Percentiles rank a stretch among this genome's conserved stretches.
phyloP scores from a whole-genome alignment of 805 yeast species.

The Metschnikowia peoriensis region DNA sequence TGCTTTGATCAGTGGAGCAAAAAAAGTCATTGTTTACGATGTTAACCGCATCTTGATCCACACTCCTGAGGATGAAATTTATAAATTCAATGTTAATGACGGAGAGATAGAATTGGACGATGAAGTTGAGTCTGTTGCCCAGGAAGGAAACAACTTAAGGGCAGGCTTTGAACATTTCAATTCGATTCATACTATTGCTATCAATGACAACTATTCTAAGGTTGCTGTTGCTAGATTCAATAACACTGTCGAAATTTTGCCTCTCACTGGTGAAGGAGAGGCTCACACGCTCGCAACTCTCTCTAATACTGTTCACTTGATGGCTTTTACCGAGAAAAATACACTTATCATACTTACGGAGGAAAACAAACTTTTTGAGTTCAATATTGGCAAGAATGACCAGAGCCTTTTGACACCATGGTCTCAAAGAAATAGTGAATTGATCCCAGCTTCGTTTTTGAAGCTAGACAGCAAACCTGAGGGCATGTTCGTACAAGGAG shows the following conservation, averaged over 20 bases:
- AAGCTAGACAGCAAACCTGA: constrained; percentile 61
- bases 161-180: constrained; percentile 46
- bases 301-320: constrained; percentile 56
- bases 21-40: constrained; percentile 45
- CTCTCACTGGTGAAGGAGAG: constrained; percentile 27
- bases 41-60: constrained; percentile 48
- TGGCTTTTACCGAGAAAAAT: constrained; percentile 50
- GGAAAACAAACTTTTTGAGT: constrained; percentile 75
- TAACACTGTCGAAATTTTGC: constrained; percentile 60
- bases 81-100: constrained; percentile 37
- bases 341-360: constrained; percentile 66
- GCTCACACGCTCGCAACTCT: constrained; percentile 54
- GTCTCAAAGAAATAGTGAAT: constrained; percentile 76
- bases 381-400: constrained; percentile 24
- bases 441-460: constrained; percentile 64
- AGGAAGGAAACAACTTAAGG: constrained; percentile 9
- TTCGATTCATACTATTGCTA: constrained; percentile 51
- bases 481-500: constrained; percentile 59
- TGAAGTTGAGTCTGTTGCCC: constrained; percentile 34
- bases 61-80: constrained; percentile 62
- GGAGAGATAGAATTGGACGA: constrained; percentile 34
- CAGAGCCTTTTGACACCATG: constrained; percentile 59
- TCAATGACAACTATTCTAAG: constrained; percentile 42
- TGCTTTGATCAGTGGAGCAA: constrained; percentile 54
- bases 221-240: constrained; percentile 61